A percentile compares a stretch with the other conserved stretches of the same genome.
Evolutionary conservation across 352 stramenopile genomes (phyloP).

Genomic region (Globisporangium cylindrosporum): DNA sequence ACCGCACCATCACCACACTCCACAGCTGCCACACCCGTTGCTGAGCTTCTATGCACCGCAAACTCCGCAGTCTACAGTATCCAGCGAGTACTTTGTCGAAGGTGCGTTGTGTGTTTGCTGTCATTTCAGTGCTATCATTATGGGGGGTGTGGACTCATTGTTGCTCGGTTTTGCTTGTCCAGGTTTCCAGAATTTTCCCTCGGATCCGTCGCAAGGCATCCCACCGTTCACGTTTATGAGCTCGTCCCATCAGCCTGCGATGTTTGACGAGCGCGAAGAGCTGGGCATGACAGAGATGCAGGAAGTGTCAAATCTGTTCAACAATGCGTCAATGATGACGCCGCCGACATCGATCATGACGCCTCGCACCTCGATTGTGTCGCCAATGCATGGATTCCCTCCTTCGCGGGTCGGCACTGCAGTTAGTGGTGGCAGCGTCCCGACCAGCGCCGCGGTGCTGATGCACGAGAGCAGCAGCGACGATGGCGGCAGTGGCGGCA

Average conservation of each 20-base stretch:
- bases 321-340: slow-evolving; percentile 17
- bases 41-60: slow-evolving; percentile 13
- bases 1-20: slow-evolving; percentile 4
- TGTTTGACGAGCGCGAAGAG: slow-evolving; percentile 17
- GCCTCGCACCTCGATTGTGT: slow-evolving; percentile 15
- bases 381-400: slow-evolving; percentile 14
- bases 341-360: slow-evolving; percentile 17
- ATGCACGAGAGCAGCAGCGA: slow-evolving; percentile 15
- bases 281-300: slow-evolving; percentile 14
- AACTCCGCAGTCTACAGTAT: neutral
- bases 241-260: slow-evolving; percentile 7
- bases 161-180: neutral
- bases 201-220: slow-evolving; percentile 3
- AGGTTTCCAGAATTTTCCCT: slow-evolving; percentile 17
- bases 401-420: neutral
- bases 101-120: neutral
- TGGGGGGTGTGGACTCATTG: neutral
- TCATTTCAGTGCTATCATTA: neutral
- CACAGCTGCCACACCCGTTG: neutral
- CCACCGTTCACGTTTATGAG: slow-evolving; percentile 9
- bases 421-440: neutral
- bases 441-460: neutral
- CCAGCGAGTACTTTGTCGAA: slow-evolving; percentile 20
- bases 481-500: slow-evolving; percentile 8
- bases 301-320: slow-evolving; percentile 16